Conservation (phyloP, 2,329 filamentous ascomycete genomes). For the Aureobasidium leucospermi region DNA sequence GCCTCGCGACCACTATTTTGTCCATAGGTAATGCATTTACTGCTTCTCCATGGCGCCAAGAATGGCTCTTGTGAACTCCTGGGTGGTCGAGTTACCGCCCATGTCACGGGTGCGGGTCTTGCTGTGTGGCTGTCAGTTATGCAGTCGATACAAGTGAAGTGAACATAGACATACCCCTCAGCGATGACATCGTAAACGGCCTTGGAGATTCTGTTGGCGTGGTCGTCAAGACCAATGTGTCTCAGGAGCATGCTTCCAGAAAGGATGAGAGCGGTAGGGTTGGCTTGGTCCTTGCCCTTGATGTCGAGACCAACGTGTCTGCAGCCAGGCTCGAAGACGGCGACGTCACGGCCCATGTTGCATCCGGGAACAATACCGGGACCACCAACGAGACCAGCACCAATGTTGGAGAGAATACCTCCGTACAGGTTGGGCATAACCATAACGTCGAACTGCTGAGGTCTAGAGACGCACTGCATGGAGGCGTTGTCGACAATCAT, state of each 20-base stretch:
- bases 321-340: constrained; percentile 98
- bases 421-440: constrained; percentile 99
- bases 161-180: constrained; percentile 62
- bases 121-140: constrained; percentile 44
- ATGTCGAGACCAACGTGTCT: constrained; percentile 99
- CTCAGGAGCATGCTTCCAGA: constrained; percentile 95
- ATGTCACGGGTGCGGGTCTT: constrained; percentile 88
- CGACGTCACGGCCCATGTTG: constrained; percentile 98
- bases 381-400: constrained; percentile 90
- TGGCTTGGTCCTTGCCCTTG: constrained; percentile 98
- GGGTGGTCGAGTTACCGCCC: constrained; percentile 82
- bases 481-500: constrained; percentile 99
- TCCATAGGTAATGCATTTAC: constrained; percentile 9
- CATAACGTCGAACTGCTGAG: constrained; percentile 99
- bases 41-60: constrained; percentile 80
- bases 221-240: constrained; percentile 93
- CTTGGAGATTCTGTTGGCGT: constrained; percentile 96
- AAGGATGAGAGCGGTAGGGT: constrained; percentile 91
- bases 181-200: constrained; percentile 75
- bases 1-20: constrained; percentile 4
- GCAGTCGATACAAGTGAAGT: neutral
- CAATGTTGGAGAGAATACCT: constrained; percentile 98
- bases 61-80: constrained; percentile 92
- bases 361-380: constrained; percentile 95
- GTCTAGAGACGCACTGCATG: constrained; percentile 95